phyloP scores from a whole-genome alignment of 495 filamentous ascomycete species.

The Margaritispora aquatica region DNA sequence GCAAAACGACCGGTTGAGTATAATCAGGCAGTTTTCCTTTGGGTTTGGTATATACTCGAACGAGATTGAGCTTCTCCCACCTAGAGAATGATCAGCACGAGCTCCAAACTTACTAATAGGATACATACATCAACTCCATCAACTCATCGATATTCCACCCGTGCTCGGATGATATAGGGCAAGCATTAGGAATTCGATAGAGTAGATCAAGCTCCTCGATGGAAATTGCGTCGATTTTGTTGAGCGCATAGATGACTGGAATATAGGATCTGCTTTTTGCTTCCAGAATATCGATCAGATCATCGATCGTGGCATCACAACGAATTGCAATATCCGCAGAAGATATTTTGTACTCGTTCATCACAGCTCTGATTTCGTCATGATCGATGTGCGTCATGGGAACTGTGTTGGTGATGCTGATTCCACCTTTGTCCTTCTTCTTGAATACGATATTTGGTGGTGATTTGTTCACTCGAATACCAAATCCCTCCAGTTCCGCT shows the following conservation, averaged over 20 bases:
- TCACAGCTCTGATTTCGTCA: constrained; percentile 96
- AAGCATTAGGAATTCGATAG: constrained; percentile 94
- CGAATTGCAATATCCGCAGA: constrained; percentile 98
- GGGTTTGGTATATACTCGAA: constrained; percentile 95
- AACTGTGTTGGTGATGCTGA: constrained; percentile 88
- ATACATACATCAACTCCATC: constrained; percentile 76
- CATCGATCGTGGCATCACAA: constrained; percentile 79
- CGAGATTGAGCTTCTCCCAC: constrained; percentile 91
- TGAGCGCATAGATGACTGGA: constrained; percentile 94
- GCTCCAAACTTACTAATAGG: neutral
- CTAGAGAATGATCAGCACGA: constrained; percentile 22
- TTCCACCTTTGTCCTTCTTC: constrained; percentile 98
- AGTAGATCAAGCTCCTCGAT: constrained; percentile 95
- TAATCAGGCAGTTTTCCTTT: constrained; percentile 96
- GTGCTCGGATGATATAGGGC: constrained; percentile 94
- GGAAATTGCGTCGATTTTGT: constrained; percentile 97
- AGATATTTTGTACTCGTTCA: constrained; percentile 93
- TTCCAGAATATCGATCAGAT: constrained; percentile 93
- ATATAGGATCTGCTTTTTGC: constrained; percentile 95
- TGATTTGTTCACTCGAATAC: constrained; percentile 94
- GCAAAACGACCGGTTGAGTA: constrained; percentile 81
- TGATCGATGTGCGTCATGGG: constrained; percentile 87
- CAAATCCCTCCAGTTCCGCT: constrained; percentile 93
- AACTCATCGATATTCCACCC: constrained; percentile 98
- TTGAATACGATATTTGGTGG: constrained; percentile 97